These are phyloP conservation scores for Acer negundo DNA, from an alignment of 345 rosid genomes.

Conservation along the genomic window DNA sequence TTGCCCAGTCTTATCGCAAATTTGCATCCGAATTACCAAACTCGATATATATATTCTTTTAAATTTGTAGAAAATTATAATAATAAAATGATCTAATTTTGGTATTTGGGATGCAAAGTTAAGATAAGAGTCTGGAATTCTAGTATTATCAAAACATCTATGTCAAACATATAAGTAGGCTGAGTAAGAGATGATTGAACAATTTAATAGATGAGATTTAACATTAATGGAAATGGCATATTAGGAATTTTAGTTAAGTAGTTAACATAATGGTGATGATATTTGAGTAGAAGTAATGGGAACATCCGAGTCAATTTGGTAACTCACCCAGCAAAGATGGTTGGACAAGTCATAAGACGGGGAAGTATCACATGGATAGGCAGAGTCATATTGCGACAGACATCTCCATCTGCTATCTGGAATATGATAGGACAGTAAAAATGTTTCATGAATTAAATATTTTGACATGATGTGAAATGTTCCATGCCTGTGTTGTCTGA, in stretches of 20 bases:
- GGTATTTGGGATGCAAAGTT: background rate
- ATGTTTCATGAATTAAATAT: background rate
- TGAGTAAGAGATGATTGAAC: background rate
- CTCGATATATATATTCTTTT: background rate
- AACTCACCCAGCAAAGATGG: conserved; percentile 83
- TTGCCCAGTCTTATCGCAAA: background rate
- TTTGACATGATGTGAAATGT: conserved; percentile 7
- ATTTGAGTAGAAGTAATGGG: background rate
- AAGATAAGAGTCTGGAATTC: background rate
- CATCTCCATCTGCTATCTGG: conserved; percentile 94
- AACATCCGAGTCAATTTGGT: conserved; percentile 1
- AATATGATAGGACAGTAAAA: conserved; percentile 13
- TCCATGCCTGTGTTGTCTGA: conserved; percentile 80
- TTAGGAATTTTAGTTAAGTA: background rate
- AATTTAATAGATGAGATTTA: background rate
- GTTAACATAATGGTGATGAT: background rate
- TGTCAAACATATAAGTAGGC: background rate
- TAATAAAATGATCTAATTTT: background rate
- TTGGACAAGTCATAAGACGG: conserved; percentile 85
- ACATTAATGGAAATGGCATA: background rate
- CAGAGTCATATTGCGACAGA: conserved; percentile 61
- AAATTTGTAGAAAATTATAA: background rate
- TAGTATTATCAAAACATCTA: background rate
- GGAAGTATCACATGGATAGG: conserved; percentile 82
- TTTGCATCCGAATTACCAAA: background rate